Evolutionary conservation across 2,329 filamentous ascomycete species (phyloP).

Genomic region (Sporothrix inflata): DNA sequence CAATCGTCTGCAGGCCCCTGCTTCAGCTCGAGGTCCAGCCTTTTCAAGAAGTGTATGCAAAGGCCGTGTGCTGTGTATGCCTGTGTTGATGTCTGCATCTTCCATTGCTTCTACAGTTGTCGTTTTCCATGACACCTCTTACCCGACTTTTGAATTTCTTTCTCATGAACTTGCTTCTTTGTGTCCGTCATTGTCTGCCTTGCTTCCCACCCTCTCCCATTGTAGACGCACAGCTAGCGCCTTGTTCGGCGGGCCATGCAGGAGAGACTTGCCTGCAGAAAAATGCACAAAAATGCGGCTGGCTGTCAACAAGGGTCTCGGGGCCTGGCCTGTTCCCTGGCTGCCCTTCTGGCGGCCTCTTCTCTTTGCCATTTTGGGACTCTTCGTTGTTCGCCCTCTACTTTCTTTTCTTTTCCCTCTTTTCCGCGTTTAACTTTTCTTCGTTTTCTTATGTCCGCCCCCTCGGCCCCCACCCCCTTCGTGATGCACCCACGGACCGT

Average conservation of each 20-base stretch:
- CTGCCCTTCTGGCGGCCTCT: not conserved
- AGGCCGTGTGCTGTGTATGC: not conserved
- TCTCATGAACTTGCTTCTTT: not conserved
- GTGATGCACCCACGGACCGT: not conserved
- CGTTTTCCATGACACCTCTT: not conserved
- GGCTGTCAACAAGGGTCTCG: not conserved
- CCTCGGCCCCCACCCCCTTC: not conserved
- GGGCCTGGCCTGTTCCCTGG: not conserved
- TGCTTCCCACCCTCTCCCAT: not conserved
- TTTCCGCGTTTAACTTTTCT: not conserved
- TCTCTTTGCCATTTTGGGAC: not conserved
- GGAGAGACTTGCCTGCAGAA: not conserved
- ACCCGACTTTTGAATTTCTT: not conserved
- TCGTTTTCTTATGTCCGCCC: too few relatives aligned
- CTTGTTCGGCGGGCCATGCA: not conserved
- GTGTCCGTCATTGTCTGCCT: not conserved
- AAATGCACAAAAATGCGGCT: not conserved
- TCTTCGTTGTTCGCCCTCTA: not conserved
- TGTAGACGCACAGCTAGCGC: not conserved
- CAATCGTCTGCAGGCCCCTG: not conserved
- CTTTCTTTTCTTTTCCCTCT: not conserved
- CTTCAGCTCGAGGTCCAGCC: not conserved
- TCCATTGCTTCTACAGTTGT: not conserved
- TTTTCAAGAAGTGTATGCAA: not conserved
- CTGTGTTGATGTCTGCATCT: not conserved